Evolutionary conservation across 805 yeast species (phyloP).

Genomic region (Torulaspora delbrueckii): DNA sequence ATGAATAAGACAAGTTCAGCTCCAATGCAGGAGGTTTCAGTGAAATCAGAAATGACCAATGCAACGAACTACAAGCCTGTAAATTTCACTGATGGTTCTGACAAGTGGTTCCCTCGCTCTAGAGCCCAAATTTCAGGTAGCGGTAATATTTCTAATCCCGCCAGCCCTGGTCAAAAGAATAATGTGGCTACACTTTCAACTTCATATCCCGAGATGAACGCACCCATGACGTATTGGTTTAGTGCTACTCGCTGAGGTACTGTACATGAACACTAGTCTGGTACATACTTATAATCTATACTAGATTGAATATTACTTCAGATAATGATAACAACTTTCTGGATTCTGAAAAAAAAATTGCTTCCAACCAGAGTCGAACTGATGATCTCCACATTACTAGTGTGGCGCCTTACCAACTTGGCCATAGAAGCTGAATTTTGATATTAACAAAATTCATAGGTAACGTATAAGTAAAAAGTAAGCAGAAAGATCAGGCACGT

Average conservation of each 20-base stretch:
- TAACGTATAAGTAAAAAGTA: too few species aligned
- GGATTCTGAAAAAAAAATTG: constrained; percentile 36
- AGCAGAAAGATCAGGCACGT: too few species aligned
- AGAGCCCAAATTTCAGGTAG: neutral
- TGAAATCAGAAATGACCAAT: neutral
- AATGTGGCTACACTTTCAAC: neutral
- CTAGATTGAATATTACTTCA: neutral
- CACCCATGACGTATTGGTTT: constrained; percentile 4
- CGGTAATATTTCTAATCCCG: neutral
- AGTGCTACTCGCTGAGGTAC: constrained; percentile 3
- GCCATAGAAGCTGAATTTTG: constrained; percentile 45
- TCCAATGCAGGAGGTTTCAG: constrained; percentile 2
- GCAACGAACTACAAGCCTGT: neutral
- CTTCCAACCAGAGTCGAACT: constrained; percentile 72
- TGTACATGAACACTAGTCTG: neutral
- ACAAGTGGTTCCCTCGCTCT: constrained; percentile 1
- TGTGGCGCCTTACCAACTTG: constrained; percentile 83
- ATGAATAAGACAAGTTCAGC: neutral
- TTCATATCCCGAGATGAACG: neutral
- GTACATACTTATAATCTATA: too few species aligned
- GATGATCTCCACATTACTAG: constrained; percentile 86
- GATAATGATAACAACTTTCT: neutral
- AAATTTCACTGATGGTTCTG: neutral
- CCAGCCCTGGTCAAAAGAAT: neutral
- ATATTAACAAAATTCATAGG: neutral